Evolutionary conservation across 345 rosid genomes (phyloP).

Genomic region (Eucalyptus lansdowneana): DNA sequence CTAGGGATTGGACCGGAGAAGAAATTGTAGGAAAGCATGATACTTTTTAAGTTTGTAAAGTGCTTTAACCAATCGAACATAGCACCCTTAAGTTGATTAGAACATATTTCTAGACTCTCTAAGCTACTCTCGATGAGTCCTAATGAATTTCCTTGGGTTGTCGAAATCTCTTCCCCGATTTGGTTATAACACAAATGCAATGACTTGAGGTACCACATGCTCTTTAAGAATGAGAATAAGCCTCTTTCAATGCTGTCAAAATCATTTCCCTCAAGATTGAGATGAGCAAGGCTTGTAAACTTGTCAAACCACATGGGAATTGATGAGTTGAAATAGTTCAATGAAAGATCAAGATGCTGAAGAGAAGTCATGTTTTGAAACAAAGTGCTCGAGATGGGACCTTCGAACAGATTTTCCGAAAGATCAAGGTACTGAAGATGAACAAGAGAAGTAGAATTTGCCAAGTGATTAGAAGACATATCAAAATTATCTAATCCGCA

Average conservation of each 20-base stretch:
- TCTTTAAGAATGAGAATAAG: not conserved
- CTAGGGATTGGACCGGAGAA: too few species aligned
- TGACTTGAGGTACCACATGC: not conserved
- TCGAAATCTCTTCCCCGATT: not conserved
- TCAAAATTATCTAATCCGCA: too few species aligned
- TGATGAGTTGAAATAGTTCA: not conserved
- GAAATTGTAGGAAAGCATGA: too few species aligned
- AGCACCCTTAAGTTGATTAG: not conserved
- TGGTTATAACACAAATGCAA: fast-evolving
- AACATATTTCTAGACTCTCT: not conserved
- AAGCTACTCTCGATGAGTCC: not conserved
- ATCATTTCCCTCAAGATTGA: fast-evolving
- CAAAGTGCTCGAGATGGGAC: not conserved
- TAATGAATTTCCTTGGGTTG: not conserved
- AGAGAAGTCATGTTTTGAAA: not conserved
- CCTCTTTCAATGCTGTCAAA: not conserved
- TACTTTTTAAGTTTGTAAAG: not conserved
- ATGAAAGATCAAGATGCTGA: not conserved
- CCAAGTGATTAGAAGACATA: not conserved
- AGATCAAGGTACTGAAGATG: not conserved
- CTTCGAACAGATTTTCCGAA: fast-evolving
- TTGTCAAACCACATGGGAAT: not conserved
- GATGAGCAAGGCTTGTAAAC: not conserved
- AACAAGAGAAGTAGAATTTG: not conserved
- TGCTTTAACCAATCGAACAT: not conserved